A percentile compares a stretch with the other conserved stretches of the same genome.
phyloP scores from a whole-genome alignment of 805 yeast species.

The Candida ponderosae region DNA sequence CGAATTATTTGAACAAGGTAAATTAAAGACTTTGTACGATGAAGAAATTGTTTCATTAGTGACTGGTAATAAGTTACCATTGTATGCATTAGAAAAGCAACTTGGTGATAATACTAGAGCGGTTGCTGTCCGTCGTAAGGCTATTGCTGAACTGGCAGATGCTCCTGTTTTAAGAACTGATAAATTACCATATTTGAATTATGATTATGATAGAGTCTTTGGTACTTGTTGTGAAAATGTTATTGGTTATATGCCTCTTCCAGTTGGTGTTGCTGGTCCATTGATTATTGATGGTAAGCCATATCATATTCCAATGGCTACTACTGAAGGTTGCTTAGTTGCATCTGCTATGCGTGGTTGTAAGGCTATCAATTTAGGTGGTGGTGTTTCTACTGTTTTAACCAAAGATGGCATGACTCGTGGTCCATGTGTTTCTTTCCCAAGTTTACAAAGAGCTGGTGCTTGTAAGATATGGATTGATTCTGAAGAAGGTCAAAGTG shows the following conservation, averaged over 20 bases:
- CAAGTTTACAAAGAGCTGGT: slow-evolving; percentile 79
- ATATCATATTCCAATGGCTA: slow-evolving; percentile 95
- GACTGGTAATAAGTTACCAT: slow-evolving; percentile 70
- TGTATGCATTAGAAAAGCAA: slow-evolving; percentile 92
- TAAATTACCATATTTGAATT: slow-evolving; percentile 70
- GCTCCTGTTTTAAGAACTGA: slow-evolving; percentile 71
- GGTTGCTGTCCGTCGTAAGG: slow-evolving; percentile 84
- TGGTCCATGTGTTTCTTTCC: slow-evolving; percentile 95
- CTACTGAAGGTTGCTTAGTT: slow-evolving; percentile 97
- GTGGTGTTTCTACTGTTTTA: slow-evolving; percentile 88
- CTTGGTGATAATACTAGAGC: slow-evolving; percentile 87
- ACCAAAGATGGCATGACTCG: slow-evolving; percentile 98
- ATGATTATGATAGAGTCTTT: slow-evolving; percentile 91
- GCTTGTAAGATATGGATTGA: slow-evolving; percentile 94
- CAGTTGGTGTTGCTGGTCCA: slow-evolving; percentile 98
- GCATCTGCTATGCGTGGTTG: slow-evolving; percentile 99
- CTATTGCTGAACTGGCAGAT: slow-evolving; percentile 76
- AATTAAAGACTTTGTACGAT: slow-evolving; percentile 55
- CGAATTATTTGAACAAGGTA: slow-evolving; percentile 60
- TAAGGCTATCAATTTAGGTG: slow-evolving; percentile 95
- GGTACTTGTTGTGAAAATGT: slow-evolving; percentile 99
- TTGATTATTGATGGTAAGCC: slow-evolving; percentile 82
- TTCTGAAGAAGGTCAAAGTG: slow-evolving; percentile 84
- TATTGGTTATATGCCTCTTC: slow-evolving; percentile 92
- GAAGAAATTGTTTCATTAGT: slow-evolving; percentile 71